Percentiles rank a stretch among this genome's conserved stretches.
Conservation (phyloP, 768 basidiomycete species). For the Mycena latifolia region DNA sequence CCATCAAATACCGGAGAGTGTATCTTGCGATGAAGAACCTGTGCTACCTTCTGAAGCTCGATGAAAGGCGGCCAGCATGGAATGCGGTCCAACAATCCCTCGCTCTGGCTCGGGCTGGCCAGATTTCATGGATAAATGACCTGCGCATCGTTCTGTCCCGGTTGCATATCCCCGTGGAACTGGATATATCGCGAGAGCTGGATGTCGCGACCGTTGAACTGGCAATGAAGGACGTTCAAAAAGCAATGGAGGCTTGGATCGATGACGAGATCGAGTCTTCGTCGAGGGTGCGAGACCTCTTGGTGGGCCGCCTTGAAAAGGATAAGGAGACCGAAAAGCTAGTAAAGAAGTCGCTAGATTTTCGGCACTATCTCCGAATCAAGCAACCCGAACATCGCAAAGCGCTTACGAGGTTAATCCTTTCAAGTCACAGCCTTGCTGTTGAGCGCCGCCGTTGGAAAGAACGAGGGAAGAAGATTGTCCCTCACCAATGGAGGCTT, state of each 20-base stretch:
- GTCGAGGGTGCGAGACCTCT: background rate
- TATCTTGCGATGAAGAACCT: too few relatives aligned
- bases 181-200: background rate
- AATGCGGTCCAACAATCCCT: too few relatives aligned
- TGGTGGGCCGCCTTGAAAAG: background rate
- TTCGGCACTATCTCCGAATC: conserved; percentile 19
- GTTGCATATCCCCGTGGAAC: background rate
- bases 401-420: background rate
- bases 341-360: background rate
- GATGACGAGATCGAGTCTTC: conserved; percentile 10
- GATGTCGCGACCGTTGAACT: background rate
- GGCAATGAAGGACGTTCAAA: background rate
- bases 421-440: conserved; percentile 1
- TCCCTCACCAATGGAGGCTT: background rate
- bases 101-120: too few relatives aligned
- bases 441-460: conserved; percentile 22
- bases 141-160: background rate
- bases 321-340: conserved; percentile 3
- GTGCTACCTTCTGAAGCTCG: too few relatives aligned
- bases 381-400: conserved; percentile 13
- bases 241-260: background rate
- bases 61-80: too few relatives aligned
- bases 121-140: too few relatives aligned
- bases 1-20: too few relatives aligned
- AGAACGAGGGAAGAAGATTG: conserved; percentile 14